Percentiles rank a stretch among this genome's conserved stretches.
Evolutionary conservation across 1,139 yeast genomes (phyloP).

Genomic region (Taphrina wiesneri): DNA sequence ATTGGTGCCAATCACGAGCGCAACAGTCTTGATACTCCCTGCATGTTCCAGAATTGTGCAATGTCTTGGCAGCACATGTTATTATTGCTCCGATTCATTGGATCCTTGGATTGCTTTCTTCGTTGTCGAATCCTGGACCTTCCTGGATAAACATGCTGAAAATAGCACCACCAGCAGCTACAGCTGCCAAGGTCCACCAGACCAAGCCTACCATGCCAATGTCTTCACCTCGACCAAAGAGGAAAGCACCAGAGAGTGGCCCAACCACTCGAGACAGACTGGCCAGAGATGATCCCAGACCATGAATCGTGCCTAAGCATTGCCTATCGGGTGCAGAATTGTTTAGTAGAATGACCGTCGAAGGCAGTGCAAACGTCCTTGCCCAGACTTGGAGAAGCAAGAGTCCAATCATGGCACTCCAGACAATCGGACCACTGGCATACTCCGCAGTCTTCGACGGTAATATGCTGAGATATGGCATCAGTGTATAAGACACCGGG

Average conservation of each 20-base stretch:
- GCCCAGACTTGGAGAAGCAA: constrained; percentile 10
- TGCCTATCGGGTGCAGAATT: constrained; percentile 43
- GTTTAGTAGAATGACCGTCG: constrained; percentile 44
- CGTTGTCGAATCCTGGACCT: constrained; percentile 6
- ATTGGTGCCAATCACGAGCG: too few relatives aligned
- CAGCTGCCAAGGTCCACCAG: constrained; percentile 15
- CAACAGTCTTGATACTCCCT: too few relatives aligned
- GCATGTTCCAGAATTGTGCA: too few relatives aligned
- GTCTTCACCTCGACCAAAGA: constrained; percentile 8
- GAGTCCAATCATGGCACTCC: constrained; percentile 4
- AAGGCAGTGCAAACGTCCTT: constrained; percentile 42
- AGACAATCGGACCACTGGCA: background rate
- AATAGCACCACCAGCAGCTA: constrained; percentile 3
- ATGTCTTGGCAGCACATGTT: too few relatives aligned
- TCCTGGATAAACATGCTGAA: constrained; percentile 18
- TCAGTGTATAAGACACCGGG: background rate
- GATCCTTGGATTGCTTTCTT: background rate
- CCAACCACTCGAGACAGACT: constrained; percentile 61
- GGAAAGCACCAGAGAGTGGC: constrained; percentile 46
- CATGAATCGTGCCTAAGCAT: constrained; percentile 46
- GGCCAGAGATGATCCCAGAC: constrained; percentile 48
- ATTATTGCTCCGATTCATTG: too few relatives aligned
- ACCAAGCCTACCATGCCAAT: constrained; percentile 16
- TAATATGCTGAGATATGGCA: constrained; percentile 15
- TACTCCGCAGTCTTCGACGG: constrained; percentile 1